phyloP scores from a whole-genome alignment of 2,329 filamentous ascomycete genomes.

The Didymella lethalis region DNA sequence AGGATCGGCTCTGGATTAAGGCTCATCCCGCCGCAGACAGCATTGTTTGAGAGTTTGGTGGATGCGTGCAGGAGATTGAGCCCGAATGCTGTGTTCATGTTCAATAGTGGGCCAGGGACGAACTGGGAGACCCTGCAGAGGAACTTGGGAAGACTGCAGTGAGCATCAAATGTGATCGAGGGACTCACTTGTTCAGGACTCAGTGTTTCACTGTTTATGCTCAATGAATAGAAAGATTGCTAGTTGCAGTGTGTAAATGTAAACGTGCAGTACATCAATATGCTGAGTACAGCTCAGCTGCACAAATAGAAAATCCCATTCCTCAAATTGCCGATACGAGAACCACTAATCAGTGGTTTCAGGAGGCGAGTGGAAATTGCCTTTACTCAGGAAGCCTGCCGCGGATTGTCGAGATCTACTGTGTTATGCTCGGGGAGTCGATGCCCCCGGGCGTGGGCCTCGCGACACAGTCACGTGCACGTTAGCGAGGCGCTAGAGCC shows the following conservation, averaged over 20 bases:
- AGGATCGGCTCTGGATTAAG: conserved; percentile 4
- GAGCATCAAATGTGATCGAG: background rate
- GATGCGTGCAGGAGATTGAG: background rate
- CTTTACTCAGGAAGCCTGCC: background rate
- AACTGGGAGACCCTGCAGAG: conserved; percentile 9
- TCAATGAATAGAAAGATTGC: background rate
- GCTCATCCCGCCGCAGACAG: conserved; percentile 6
- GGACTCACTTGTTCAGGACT: background rate
- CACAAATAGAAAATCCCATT: background rate
- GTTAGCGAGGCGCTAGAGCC: conserved; percentile 9
- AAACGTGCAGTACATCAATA: background rate
- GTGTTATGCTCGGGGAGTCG: background rate
- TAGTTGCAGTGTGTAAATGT: background rate
- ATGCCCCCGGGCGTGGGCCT: background rate
- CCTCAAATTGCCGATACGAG: background rate
- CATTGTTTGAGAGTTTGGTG: conserved; percentile 3
- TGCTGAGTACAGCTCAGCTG: background rate
- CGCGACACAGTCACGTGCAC: conserved; percentile 7
- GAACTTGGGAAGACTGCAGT: background rate
- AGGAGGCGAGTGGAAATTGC: background rate
- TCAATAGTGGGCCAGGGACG: conserved; percentile 7
- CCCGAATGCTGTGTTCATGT: background rate
- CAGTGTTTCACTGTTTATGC: background rate
- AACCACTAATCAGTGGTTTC: background rate
- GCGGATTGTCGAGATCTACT: background rate